Evolutionary conservation across 83 land plant species (phyloP).

Genomic region (Thuja plicata): DNA sequence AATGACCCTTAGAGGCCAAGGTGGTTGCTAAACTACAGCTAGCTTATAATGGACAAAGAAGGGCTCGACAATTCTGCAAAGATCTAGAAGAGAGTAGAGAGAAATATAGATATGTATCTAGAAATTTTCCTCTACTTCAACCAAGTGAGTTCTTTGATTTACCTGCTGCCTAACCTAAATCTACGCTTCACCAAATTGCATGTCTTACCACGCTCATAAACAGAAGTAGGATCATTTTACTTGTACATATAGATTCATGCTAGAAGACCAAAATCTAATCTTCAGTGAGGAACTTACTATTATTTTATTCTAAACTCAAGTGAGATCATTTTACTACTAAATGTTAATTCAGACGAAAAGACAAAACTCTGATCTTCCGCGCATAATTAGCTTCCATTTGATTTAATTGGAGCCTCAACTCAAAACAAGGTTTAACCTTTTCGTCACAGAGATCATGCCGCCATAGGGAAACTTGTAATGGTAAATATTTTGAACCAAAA

Average conservation of each 20-base stretch:
- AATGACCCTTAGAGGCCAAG: too few relatives aligned
- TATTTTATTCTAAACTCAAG: background rate
- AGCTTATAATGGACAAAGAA: too few relatives aligned
- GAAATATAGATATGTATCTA: background rate
- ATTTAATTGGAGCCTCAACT: background rate
- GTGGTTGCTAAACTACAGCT: too few relatives aligned
- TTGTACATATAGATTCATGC: background rate
- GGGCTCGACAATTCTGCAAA: too few relatives aligned
- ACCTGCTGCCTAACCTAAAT: background rate
- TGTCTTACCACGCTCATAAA: background rate
- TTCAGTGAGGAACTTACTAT: background rate
- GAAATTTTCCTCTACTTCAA: background rate
- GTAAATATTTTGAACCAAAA: background rate
- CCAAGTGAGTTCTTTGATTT: background rate
- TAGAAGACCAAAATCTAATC: background rate
- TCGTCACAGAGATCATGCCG: background rate
- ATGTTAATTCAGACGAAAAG: too few relatives aligned
- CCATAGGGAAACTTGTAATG: background rate
- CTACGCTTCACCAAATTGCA: background rate
- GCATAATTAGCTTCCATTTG: too few relatives aligned
- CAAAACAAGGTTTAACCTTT: background rate
- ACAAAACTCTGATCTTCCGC: background rate
- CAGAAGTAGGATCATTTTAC: background rate
- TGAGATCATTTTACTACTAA: too few relatives aligned
- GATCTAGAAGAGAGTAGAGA: background rate